Conservation (phyloP, 345 rosid species). For the Camelina sativa region DNA sequence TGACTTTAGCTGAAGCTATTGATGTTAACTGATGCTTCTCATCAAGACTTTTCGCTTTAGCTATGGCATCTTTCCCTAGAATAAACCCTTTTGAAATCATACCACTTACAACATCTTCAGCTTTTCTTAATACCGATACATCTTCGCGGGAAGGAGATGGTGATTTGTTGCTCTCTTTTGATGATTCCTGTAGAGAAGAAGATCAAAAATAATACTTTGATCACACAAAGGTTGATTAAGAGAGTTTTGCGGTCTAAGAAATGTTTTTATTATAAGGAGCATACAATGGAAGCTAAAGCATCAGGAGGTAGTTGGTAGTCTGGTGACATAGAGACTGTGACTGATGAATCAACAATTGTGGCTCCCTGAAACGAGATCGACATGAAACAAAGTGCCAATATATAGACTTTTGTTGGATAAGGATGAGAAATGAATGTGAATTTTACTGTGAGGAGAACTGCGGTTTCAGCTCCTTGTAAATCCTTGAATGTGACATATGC, state of each 20-base stretch:
- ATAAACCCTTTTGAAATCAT: conserved; percentile 87
- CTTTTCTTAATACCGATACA: conserved; percentile 67
- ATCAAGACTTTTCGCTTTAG: conserved; percentile 77
- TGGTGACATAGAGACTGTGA: conserved; percentile 60
- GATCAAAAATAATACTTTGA: background rate
- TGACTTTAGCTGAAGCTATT: conserved; percentile 78
- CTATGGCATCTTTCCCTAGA: conserved; percentile 79
- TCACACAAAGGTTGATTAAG: background rate
- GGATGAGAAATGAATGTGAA: background rate
- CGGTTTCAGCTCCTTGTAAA: conserved; percentile 81
- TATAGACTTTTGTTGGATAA: background rate
- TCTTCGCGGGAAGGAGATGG: conserved; percentile 49
- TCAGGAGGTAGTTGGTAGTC: conserved; percentile 78
- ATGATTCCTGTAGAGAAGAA: conserved; percentile 44
- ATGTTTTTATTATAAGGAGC: background rate
- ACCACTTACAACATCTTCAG: conserved; percentile 77
- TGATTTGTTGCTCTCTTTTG: conserved; percentile 36
- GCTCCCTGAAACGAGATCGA: conserved; percentile 64
- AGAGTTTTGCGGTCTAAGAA: background rate
- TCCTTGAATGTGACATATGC: conserved; percentile 84
- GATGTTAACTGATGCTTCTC: conserved; percentile 85
- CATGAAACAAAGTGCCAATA: background rate
- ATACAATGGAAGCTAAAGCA: conserved; percentile 58
- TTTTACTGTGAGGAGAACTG: conserved; percentile 69
- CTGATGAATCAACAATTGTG: conserved; percentile 74